Evolutionary conservation across 2,329 filamentous ascomycete genomes (phyloP).

Genomic region (Byssochlamys sp.): DNA sequence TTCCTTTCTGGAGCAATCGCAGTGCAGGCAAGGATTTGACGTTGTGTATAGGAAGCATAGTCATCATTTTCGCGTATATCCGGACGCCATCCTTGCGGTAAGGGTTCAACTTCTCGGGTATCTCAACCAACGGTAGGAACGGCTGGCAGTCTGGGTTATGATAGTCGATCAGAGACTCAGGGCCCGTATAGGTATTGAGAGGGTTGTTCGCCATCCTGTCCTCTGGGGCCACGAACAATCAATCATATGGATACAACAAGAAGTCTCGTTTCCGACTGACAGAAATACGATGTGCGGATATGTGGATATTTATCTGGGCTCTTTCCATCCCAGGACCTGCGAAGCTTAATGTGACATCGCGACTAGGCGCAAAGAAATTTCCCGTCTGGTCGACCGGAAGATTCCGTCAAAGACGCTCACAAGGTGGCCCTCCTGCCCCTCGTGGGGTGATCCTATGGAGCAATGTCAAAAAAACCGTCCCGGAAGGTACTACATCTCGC

Average conservation of each 20-base stretch:
- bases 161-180: constrained; percentile 49
- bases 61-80: constrained; percentile 59
- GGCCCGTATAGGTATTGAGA: constrained; percentile 50
- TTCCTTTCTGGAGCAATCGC: constrained; percentile 6
- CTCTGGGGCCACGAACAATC: background rate
- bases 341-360: background rate
- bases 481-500: background rate
- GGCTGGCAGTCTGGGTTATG: constrained; percentile 51
- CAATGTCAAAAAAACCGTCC: background rate
- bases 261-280: background rate
- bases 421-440: background rate
- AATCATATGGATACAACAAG: background rate
- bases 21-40: constrained; percentile 50
- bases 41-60: constrained; percentile 54
- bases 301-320: background rate
- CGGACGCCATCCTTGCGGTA: constrained; percentile 49
- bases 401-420: background rate
- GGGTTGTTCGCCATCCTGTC: constrained; percentile 13
- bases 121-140: constrained; percentile 52
- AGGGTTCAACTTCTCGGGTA: constrained; percentile 50
- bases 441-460: background rate
- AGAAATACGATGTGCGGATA: background rate
- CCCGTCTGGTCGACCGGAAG: background rate
- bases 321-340: background rate
- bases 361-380: background rate